Conservation (phyloP, 2,329 filamentous ascomycete genomes). For the Aspergillus persii region DNA sequence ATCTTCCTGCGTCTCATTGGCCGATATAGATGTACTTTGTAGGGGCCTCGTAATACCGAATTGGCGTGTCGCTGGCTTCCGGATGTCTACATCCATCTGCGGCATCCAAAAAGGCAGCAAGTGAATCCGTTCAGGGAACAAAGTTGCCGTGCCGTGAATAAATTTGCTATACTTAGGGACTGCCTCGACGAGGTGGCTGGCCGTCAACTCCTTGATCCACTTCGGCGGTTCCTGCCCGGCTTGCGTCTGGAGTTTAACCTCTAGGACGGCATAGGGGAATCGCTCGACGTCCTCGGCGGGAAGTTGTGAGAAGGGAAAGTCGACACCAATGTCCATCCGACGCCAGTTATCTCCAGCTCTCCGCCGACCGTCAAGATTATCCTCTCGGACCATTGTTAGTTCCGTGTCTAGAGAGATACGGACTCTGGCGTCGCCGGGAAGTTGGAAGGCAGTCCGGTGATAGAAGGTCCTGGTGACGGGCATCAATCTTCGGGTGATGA, state of each 20-base stretch:
- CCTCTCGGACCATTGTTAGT: constrained; percentile 89
- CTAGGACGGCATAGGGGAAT: constrained; percentile 93
- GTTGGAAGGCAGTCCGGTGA: constrained; percentile 95
- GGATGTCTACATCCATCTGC: constrained; percentile 97
- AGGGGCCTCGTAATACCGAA: constrained; percentile 86
- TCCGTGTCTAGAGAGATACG: constrained; percentile 97
- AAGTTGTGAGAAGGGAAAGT: constrained; percentile 89
- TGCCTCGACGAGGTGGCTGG: constrained; percentile 95
- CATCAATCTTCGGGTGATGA: constrained; percentile 79
- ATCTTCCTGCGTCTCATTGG: constrained; percentile 72
- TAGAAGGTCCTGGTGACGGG: constrained; percentile 96
- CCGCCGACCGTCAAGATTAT: constrained; percentile 79
- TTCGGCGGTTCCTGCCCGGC: constrained; percentile 90
- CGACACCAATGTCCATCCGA: constrained; percentile 94
- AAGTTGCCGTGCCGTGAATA: constrained; percentile 85
- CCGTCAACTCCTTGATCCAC: constrained; percentile 91
- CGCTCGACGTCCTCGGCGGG: constrained; percentile 80
- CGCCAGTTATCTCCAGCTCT: constrained; percentile 89
- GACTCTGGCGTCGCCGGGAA: constrained; percentile 92
- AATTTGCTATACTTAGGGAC: constrained; percentile 99
- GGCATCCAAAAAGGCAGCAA: constrained; percentile 96
- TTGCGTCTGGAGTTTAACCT: constrained; percentile 97
- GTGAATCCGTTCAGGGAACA: constrained; percentile 85
- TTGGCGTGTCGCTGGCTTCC: constrained; percentile 81
- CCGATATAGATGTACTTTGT: constrained; percentile 70